Percentiles rank a stretch among this genome's conserved stretches.
phyloP scores from a whole-genome alignment of 495 filamentous ascomycete genomes.

The Hypomontagnella submonticulosa region DNA sequence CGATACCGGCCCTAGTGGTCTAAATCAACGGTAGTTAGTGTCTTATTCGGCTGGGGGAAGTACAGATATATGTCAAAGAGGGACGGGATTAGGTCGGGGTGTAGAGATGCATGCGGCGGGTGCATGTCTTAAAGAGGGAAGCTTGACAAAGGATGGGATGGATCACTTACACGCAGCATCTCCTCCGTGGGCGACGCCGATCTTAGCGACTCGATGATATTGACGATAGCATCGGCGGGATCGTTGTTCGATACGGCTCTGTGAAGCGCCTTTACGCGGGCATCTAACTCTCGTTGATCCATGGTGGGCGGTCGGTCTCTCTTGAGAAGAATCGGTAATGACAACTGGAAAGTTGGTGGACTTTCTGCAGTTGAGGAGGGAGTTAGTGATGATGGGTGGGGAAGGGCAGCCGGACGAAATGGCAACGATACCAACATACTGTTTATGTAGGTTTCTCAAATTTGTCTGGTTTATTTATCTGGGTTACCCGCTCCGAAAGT shows the following conservation, averaged over 20 bases:
- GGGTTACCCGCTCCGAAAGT: slow-evolving; percentile 1
- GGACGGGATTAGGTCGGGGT: neutral
- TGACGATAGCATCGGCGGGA: slow-evolving; percentile 69
- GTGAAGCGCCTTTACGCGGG: slow-evolving; percentile 74
- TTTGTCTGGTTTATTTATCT: no score
- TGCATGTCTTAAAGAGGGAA: slow-evolving; percentile 5
- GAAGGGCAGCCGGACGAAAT: neutral
- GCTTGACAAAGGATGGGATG: neutral
- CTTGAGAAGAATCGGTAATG: no score
- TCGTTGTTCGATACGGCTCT: slow-evolving; percentile 80
- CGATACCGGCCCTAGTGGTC: slow-evolving; percentile 89
- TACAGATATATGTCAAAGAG: no score
- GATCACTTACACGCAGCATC: slow-evolving; percentile 71
- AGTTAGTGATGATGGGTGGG: slow-evolving; percentile 9
- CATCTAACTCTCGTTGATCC: slow-evolving; percentile 83
- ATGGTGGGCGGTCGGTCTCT: slow-evolving; percentile 55
- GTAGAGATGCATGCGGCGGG: neutral
- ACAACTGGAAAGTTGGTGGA: no score
- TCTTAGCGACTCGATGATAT: slow-evolving; percentile 79
- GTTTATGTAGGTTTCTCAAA: no score
- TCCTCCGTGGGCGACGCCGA: slow-evolving; percentile 88
- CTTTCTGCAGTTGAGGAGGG: neutral
- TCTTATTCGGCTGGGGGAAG: no score
- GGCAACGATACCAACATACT: no score
- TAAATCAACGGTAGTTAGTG: slow-evolving; percentile 46